Conservation (phyloP, 2,329 filamentous ascomycete species). For the Helminthosporium solani region DNA sequence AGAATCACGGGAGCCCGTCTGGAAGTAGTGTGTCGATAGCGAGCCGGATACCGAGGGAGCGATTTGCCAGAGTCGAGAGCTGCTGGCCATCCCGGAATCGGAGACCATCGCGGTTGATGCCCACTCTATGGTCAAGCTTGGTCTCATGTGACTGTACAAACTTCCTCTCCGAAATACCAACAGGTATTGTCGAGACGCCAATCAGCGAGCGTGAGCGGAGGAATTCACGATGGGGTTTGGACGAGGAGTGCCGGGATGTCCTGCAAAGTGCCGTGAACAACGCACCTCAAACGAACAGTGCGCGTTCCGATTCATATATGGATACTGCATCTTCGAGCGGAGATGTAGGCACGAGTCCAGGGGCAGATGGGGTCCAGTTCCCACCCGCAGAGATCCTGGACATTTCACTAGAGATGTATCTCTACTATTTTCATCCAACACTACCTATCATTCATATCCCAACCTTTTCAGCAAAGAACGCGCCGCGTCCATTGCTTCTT, state of each 20-base stretch:
- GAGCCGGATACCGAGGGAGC: slow-evolving; percentile 40
- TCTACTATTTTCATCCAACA: slow-evolving; percentile 55
- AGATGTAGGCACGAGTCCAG: slow-evolving; percentile 28
- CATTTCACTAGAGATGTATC: slow-evolving; percentile 56
- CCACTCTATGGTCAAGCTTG: slow-evolving; percentile 38
- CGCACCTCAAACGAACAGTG: slow-evolving; percentile 19
- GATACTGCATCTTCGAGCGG: slow-evolving; percentile 35
- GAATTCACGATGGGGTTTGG: slow-evolving; percentile 40
- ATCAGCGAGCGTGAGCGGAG: slow-evolving; percentile 31
- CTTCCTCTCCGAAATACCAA: slow-evolving; percentile 35
- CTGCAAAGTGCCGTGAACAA: slow-evolving; percentile 37
- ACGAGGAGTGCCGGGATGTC: slow-evolving; percentile 44
- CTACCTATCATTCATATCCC: slow-evolving; percentile 56
- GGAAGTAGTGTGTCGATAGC: slow-evolving; percentile 40
- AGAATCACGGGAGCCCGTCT: slow-evolving; percentile 36
- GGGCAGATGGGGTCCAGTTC: slow-evolving; percentile 40
- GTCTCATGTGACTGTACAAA: slow-evolving; percentile 33
- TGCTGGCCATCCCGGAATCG: slow-evolving; percentile 41
- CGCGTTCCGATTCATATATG: slow-evolving; percentile 28
- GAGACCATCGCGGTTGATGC: slow-evolving; percentile 35
- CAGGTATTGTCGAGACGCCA: slow-evolving; percentile 24
- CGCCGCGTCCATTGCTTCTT: slow-evolving; percentile 50
- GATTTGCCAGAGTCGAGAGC: slow-evolving; percentile 42
- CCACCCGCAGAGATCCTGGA: slow-evolving; percentile 55
- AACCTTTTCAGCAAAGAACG: slow-evolving; percentile 53